These are phyloP conservation scores for Rhodotorula graminis DNA, from an alignment of 768 basidiomycete species.

Conservation along the genomic window DNA sequence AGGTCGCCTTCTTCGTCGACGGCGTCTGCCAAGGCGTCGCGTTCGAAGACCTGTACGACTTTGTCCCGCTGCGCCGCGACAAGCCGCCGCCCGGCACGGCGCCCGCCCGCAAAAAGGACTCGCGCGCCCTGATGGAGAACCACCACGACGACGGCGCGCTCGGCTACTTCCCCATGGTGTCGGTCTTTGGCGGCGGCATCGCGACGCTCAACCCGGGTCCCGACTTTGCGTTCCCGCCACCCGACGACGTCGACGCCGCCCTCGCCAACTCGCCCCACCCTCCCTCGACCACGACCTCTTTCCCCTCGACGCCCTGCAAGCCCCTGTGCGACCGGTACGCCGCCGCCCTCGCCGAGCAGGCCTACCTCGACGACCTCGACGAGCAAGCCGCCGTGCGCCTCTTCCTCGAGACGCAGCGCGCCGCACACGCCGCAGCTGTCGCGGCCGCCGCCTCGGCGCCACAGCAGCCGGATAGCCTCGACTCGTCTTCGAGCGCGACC, in stretches of 20 bases:
- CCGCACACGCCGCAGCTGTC: neutral
- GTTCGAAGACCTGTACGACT: conserved; percentile 84
- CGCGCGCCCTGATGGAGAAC: conserved; percentile 56
- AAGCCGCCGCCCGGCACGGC: conserved; percentile 47
- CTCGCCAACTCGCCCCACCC: conserved; percentile 49
- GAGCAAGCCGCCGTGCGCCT: conserved; percentile 52
- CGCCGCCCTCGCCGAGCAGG: conserved; percentile 80
- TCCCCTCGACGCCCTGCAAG: conserved; percentile 56
- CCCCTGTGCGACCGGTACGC: conserved; percentile 77
- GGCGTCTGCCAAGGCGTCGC: conserved; percentile 77
- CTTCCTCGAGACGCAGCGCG: conserved; percentile 2
- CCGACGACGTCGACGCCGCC: conserved; percentile 66
- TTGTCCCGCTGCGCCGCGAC: conserved; percentile 64
- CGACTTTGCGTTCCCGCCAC: conserved; percentile 72
- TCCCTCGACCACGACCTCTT: conserved; percentile 22
- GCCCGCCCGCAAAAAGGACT: conserved; percentile 61
- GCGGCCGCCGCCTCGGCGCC: neutral
- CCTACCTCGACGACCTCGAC: conserved; percentile 67
- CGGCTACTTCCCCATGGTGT: conserved; percentile 93
- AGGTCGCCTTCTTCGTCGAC: conserved; percentile 85
- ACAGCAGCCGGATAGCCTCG: neutral
- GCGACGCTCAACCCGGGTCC: conserved; percentile 86
- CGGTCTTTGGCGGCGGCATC: conserved; percentile 82
- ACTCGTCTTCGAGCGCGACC: no score
- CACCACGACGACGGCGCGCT: conserved; percentile 87